Evolutionary conservation across 139 green algal species (phyloP).

Genomic region (Chlamydomonas sp.): DNA sequence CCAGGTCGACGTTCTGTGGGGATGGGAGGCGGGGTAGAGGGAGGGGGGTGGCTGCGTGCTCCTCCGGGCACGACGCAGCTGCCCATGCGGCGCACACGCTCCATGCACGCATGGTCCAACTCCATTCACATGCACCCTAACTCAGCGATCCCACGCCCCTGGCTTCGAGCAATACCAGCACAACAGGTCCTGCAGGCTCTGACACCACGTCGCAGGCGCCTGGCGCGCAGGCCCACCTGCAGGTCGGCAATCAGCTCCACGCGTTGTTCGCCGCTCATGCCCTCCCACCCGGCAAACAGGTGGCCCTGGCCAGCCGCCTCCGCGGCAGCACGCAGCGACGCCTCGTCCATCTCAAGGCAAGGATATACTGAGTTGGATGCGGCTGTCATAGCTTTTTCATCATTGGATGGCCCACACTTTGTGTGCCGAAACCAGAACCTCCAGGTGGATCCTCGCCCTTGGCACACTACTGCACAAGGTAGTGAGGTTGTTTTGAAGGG

Average conservation of each 20-base stretch:
- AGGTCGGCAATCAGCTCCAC: slow-evolving; percentile 34
- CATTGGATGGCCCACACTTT: too few species aligned
- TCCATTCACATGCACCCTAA: not conserved
- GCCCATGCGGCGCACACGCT: not conserved
- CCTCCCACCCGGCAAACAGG: slow-evolving; percentile 38
- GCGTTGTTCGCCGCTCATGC: slow-evolving; percentile 30
- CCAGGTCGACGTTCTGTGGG: slow-evolving; percentile 42
- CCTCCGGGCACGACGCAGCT: not conserved
- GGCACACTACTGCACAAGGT: too few species aligned
- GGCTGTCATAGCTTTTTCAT: too few species aligned
- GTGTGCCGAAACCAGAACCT: too few species aligned
- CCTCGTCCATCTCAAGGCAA: too few species aligned
- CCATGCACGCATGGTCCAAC: not conserved
- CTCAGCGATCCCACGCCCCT: not conserved
- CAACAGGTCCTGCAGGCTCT: too few species aligned
- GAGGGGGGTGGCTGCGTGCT: not conserved
- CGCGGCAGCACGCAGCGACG: slow-evolving; percentile 1
- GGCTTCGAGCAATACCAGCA: too few species aligned
- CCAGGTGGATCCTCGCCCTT: too few species aligned
- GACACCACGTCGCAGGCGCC: too few species aligned
- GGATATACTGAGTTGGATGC: too few species aligned
- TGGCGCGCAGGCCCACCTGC: slow-evolving; percentile 26
- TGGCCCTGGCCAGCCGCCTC: slow-evolving; percentile 41
- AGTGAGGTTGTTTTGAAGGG: too few species aligned
- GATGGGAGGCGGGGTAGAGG: not conserved